A percentile compares a stretch with the other conserved stretches of the same genome.
Conservation (phyloP, 208 protist genomes). For the Leishmania guyanensis region DNA sequence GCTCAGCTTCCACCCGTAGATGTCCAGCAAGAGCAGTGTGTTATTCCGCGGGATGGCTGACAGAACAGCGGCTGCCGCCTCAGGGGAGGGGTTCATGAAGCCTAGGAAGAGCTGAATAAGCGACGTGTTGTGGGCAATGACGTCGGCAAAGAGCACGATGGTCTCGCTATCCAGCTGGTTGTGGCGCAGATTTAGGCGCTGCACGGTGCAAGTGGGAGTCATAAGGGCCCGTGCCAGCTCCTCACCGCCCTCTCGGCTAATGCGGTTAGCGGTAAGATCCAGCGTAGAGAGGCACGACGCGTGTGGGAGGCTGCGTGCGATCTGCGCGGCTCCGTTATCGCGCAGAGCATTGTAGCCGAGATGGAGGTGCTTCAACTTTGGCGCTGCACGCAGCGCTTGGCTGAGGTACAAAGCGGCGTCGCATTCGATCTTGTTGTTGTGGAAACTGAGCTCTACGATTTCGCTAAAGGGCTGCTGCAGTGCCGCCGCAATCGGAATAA, state of each 20-base stretch:
- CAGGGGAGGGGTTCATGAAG: conserved; percentile 82
- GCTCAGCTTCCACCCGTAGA: conserved; percentile 84
- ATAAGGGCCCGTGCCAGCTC: conserved; percentile 68
- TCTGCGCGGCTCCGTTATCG: conserved; percentile 69
- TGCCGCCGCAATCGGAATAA: conserved; percentile 74
- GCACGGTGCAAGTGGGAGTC: conserved; percentile 60
- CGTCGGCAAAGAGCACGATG: conserved; percentile 67
- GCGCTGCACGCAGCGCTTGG: conserved; percentile 54
- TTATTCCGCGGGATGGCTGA: conserved; percentile 56
- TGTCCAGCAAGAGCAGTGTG: conserved; percentile 78
- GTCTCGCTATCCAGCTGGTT: conserved; percentile 82
- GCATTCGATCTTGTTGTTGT: conserved; percentile 89
- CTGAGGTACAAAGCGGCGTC: conserved; percentile 69
- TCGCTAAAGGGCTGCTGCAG: conserved; percentile 62
- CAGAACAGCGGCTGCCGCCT: conserved; percentile 61
- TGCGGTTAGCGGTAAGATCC: conserved; percentile 88
- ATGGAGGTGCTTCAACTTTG: conserved; percentile 86
- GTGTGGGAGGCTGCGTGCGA: conserved; percentile 62
- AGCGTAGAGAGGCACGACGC: conserved; percentile 69
- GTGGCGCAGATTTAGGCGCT: conserved; percentile 86
- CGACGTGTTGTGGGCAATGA: conserved; percentile 68
- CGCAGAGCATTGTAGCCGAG: conserved; percentile 88
- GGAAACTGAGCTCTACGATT: conserved; percentile 86
- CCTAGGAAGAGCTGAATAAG: conserved; percentile 92
- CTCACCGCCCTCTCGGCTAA: conserved; percentile 66